Evolutionary conservation across 2,329 filamentous ascomycete genomes (phyloP).

Genomic region (Periconia sp.): DNA sequence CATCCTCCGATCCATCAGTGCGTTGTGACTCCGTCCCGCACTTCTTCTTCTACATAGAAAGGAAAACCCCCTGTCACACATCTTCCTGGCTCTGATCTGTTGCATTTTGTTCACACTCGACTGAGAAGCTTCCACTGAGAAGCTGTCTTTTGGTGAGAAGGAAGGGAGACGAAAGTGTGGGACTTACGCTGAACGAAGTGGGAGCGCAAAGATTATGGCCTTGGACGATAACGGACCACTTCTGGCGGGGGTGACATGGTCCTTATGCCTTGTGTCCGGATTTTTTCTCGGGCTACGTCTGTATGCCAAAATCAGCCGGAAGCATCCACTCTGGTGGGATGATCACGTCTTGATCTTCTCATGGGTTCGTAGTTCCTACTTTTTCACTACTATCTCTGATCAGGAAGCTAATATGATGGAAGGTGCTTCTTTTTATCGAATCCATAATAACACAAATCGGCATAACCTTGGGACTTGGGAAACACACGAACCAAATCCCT

Average conservation of each 20-base stretch:
- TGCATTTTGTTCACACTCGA: no score
- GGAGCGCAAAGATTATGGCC: slow-evolving; percentile 7
- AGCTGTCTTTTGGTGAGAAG: neutral
- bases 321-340: slow-evolving; percentile 32
- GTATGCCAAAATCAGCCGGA: slow-evolving; percentile 29
- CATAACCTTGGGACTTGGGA: slow-evolving; percentile 24
- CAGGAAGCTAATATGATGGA: slow-evolving; percentile 1
- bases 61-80: neutral
- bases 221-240: slow-evolving; percentile 26
- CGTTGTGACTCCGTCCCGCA: neutral
- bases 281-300: slow-evolving; percentile 24
- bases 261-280: slow-evolving; percentile 21
- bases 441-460: slow-evolving; percentile 22
- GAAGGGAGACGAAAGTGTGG: neutral
- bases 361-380: slow-evolving; percentile 18
- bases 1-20: neutral
- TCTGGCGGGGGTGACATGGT: slow-evolving; percentile 29
- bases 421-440: slow-evolving; percentile 15
- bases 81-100: neutral
- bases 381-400: neutral
- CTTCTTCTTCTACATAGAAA: neutral
- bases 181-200: neutral
- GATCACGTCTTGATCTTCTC: slow-evolving; percentile 28
- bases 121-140: no score
- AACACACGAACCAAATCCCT: slow-evolving; percentile 20